Base-by-base conservation (phyloP, 768 basidiomycete genomes). In the Dendrothele bispora region DNA sequence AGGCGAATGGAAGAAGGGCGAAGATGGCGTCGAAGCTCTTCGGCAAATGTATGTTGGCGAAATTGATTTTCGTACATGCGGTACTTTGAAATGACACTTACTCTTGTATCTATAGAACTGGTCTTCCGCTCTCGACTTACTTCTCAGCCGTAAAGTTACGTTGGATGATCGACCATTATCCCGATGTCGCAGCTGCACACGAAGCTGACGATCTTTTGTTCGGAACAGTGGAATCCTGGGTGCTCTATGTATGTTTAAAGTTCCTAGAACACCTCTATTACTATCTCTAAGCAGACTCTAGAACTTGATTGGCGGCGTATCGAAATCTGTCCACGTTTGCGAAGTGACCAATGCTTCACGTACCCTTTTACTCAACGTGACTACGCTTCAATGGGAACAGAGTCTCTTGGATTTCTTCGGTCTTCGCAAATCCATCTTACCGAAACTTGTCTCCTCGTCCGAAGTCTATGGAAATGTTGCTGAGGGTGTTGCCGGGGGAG, bases 291-390 rank as follows among this genome's bases (percentile, higher is more conserved):
- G n/a, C n/a, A n/a, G n/a, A n/a, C 48, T 30, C 11, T 60, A 92
- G 88, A 90, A 93, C 62, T 76, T 94, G 26, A 83, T 91, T 10
- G 94, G 93, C 44, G 91, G 88, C n/a, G 69, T 71, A 2, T 61
- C 80, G 39, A 74, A 72, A 35, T 81, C 82, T 34, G 68, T 91
- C 20, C 94, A 98, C 66, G 82, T 98, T 51, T 84, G 84, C 56
- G 97, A 99, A 63, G 87, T 90, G 22, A 92, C 94, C 47, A 99
- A 99, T 63, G 97, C 97, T 3, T 98, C 95, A 5, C 87, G 97
- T 32, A 98, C 97, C 1, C 84, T 99, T 40, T 80, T 98, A 43
- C 80, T 95, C 67, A 90, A 95, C 62, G 75, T 93, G 48, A 73
- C 71, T 39, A 89, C 84, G 1, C 78, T 98, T 32, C 53, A 83